Percentiles rank a stretch among this genome's conserved stretches.
These are phyloP conservation scores for Fusarium zealandicum DNA, from an alignment of 2,329 filamentous ascomycete species.

Conservation along the genomic window DNA sequence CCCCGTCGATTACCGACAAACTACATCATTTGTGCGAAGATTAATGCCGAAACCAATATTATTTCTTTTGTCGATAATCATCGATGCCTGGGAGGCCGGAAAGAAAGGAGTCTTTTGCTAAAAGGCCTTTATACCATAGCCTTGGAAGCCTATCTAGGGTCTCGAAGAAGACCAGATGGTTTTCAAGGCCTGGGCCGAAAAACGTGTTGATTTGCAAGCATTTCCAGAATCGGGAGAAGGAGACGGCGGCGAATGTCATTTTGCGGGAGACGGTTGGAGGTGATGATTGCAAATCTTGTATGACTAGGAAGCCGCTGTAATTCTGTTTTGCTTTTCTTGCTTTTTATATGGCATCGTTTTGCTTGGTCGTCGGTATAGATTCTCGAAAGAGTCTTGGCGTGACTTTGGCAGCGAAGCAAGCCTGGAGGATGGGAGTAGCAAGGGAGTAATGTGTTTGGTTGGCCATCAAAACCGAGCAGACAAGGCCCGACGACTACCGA, in stretches of 20 bases:
- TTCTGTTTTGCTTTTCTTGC: constrained; percentile 29
- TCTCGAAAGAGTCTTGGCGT: constrained; percentile 12
- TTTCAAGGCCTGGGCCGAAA: constrained; percentile 48
- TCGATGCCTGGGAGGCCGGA: constrained; percentile 38
- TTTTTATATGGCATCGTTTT: constrained; percentile 28
- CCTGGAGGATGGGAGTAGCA: constrained; percentile 12
- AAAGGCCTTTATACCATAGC: constrained; percentile 43
- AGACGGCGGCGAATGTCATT: constrained; percentile 40
- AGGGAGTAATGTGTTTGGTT: constrained; percentile 41
- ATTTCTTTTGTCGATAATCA: constrained; percentile 41
- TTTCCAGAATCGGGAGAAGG: constrained; percentile 47
- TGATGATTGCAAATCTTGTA: constrained; percentile 42
- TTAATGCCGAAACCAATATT: constrained; percentile 38
- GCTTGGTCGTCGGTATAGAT: constrained; percentile 9
- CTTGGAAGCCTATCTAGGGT: constrained; percentile 41
- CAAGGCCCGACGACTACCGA: constrained; percentile 28
- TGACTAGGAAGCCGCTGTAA: constrained; percentile 42
- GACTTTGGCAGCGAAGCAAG: constrained; percentile 8
- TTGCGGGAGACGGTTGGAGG: constrained; percentile 24
- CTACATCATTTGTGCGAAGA: constrained; percentile 34
- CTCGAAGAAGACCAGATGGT: constrained; percentile 46
- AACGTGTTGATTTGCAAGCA: constrained; percentile 52
- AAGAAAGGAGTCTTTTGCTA: constrained; percentile 43
- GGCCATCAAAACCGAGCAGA: constrained; percentile 37
- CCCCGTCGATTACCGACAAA: constrained; percentile 29